These are phyloP conservation scores for Psilocybe cubensis DNA, from an alignment of 768 basidiomycete genomes.

Conservation along the genomic window DNA sequence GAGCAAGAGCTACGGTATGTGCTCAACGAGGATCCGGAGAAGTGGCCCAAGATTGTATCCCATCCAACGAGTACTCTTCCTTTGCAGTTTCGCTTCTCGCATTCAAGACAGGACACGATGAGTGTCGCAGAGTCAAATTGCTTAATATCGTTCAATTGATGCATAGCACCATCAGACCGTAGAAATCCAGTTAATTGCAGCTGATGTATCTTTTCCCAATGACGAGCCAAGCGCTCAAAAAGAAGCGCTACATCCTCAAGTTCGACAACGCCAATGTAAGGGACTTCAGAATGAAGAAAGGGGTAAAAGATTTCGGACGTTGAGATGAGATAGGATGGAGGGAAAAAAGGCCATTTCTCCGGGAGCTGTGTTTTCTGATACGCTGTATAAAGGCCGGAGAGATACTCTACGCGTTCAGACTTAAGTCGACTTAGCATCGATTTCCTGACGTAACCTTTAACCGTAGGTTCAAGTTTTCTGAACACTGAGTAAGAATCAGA, in stretches of 20 bases:
- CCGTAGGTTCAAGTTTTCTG: not conserved
- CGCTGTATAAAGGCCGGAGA: not conserved
- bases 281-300: too few species aligned
- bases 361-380: not conserved
- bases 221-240: too few species aligned
- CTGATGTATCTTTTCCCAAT: too few species aligned
- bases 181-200: too few species aligned
- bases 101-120: not conserved
- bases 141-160: not conserved
- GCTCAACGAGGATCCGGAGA: not conserved
- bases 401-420: not conserved
- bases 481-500: not conserved
- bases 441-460: not conserved
- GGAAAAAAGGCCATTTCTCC: not conserved
- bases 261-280: too few species aligned
- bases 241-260: too few species aligned
- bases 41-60: not conserved
- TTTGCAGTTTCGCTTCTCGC: not conserved
- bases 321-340: not conserved
- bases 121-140: not conserved
- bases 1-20: not conserved
- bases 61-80: not conserved
- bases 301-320: not conserved
- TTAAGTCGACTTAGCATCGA: not conserved
- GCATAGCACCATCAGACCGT: too few species aligned